phyloP scores from a whole-genome alignment of 2,329 filamentous ascomycete genomes.

The Tolypocladium ovalisporum region DNA sequence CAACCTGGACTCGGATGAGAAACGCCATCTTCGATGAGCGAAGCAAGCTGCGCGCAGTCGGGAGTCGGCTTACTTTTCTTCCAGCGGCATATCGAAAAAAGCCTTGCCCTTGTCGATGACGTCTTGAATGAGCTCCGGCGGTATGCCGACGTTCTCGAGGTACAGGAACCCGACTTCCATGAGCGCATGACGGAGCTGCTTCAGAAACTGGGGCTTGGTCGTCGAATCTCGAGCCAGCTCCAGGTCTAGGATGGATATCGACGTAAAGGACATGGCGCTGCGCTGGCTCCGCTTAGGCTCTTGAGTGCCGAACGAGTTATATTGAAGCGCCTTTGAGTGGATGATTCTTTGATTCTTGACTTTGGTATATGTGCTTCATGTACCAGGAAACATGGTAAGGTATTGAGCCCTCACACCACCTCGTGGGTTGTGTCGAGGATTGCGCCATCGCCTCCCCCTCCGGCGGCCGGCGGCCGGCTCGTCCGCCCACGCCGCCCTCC shows the following conservation, averaged over 20 bases:
- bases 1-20: conserved; percentile 27
- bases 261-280: conserved; percentile 55
- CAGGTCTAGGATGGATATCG: conserved; percentile 69
- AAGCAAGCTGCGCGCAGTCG: background rate
- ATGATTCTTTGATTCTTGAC: background rate
- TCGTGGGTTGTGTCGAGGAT: background rate
- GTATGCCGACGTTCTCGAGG: conserved; percentile 67
- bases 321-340: background rate
- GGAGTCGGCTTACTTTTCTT: conserved; percentile 54
- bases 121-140: conserved; percentile 49
- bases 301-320: background rate
- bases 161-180: conserved; percentile 86
- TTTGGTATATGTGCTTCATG: background rate
- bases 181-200: conserved; percentile 60
- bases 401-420: background rate
- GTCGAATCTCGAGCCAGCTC: conserved; percentile 49
- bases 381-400: background rate
- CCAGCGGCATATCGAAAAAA: conserved; percentile 67
- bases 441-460: background rate
- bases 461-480: background rate
- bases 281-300: background rate
- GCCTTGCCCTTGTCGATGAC: conserved; percentile 57
- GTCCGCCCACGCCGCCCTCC: background rate
- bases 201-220: conserved; percentile 63
- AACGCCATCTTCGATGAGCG: background rate